Evolutionary conservation across 768 basidiomycete species (phyloP).

Genomic region (Collybia sordida): DNA sequence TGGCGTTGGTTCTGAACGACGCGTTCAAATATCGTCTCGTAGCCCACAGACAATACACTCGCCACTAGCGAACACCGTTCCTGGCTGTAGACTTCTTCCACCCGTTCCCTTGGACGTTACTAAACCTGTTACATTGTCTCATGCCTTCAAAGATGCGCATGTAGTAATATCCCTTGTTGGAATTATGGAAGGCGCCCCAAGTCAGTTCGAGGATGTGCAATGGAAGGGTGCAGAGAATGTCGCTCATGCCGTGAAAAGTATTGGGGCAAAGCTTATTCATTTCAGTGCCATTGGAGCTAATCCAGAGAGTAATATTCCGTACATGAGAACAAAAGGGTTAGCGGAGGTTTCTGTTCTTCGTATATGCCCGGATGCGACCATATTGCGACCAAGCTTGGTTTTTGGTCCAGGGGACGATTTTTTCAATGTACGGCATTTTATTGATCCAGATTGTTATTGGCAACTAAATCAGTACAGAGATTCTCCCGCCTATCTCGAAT

Average conservation of each 20-base stretch:
- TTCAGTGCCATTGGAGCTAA: slow-evolving; percentile 80
- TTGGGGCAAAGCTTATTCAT: slow-evolving; percentile 60
- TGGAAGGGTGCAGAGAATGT: slow-evolving; percentile 68
- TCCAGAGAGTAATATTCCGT: slow-evolving; percentile 52
- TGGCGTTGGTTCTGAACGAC: slow-evolving; percentile 27
- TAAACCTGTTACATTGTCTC: slow-evolving; percentile 39
- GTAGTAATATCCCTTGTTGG: slow-evolving; percentile 72
- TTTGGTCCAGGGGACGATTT: slow-evolving; percentile 79
- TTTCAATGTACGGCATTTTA: slow-evolving; percentile 53
- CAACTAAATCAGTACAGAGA: slow-evolving; percentile 35
- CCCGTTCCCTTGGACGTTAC: slow-evolving; percentile 56
- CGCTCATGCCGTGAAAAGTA: slow-evolving; percentile 47
- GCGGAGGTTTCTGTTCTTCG: slow-evolving; percentile 57
- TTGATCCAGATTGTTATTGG: not conserved
- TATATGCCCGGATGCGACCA: slow-evolving; percentile 49
- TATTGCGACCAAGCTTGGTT: slow-evolving; percentile 70
- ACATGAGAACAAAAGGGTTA: slow-evolving; percentile 60
- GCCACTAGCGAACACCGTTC: slow-evolving; percentile 26
- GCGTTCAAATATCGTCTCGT: slow-evolving; percentile 61
- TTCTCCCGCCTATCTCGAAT: slow-evolving; percentile 60
- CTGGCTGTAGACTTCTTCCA: slow-evolving; percentile 37
- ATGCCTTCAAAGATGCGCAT: slow-evolving; percentile 53
- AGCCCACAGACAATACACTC: slow-evolving; percentile 44
- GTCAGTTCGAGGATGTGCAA: slow-evolving; percentile 61
- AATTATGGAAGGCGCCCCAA: slow-evolving; percentile 54